These are phyloP conservation scores for Metschnikowia matae DNA, from an alignment of 805 yeast genomes.

Conservation along the genomic window DNA sequence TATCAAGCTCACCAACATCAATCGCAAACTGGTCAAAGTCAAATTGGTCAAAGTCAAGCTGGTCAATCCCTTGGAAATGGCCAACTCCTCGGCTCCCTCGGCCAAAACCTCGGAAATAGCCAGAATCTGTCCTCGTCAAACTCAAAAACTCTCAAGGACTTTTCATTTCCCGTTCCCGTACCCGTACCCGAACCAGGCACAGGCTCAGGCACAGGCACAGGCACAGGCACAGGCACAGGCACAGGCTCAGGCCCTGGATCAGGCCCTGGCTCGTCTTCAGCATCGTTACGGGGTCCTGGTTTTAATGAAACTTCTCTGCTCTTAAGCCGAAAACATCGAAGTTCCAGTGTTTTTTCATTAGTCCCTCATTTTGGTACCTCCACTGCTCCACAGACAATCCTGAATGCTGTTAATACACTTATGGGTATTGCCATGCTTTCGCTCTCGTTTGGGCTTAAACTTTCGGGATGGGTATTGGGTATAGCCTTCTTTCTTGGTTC, in stretches of 20 bases:
- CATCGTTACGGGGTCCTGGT: too few species aligned
- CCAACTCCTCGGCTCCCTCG: too few species aligned
- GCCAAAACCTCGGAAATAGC: not conserved
- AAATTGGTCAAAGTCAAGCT: too few species aligned
- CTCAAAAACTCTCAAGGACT: not conserved
- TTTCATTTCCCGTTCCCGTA: not conserved
- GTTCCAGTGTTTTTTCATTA: slow-evolving; percentile 13
- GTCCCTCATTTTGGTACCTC: slow-evolving; percentile 8
- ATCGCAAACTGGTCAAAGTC: too few species aligned
- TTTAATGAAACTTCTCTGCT: not conserved
- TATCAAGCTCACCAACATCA: too few species aligned
- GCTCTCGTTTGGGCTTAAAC: slow-evolving; percentile 62
- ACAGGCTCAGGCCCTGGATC: not conserved
- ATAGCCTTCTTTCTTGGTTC: slow-evolving; percentile 37
- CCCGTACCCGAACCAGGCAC: not conserved
- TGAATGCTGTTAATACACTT: slow-evolving; percentile 72
- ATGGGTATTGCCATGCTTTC: slow-evolving; percentile 76
- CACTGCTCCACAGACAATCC: slow-evolving; percentile 71
- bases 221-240: not conserved
- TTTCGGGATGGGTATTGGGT: slow-evolving; percentile 66
- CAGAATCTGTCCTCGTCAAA: too few species aligned
- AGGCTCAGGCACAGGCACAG: not conserved
- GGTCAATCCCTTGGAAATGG: not conserved
- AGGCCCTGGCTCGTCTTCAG: too few species aligned
- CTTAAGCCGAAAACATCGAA: slow-evolving; percentile 17